Evolutionary conservation across 192 early-diverging fungal genomes (phyloP), one percentile per base, ranked within the genome.

Genomic region (Coemansia biformis): DNA sequence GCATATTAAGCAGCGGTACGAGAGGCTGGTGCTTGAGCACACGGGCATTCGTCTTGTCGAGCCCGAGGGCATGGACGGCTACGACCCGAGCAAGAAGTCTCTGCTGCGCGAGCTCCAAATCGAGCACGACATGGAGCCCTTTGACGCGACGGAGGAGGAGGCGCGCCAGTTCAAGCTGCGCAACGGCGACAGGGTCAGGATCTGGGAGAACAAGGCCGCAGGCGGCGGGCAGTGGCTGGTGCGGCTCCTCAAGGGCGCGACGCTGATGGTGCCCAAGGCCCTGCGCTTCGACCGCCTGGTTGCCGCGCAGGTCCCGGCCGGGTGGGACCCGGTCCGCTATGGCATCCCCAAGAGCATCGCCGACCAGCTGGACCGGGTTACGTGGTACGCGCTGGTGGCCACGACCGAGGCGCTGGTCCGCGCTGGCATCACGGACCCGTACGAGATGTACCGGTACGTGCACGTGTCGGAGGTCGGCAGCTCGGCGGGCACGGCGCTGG

Each of bases 391-490:
- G 43, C 62, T 96, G 32, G 86, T 96, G 32, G 82, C 91, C 15
- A 93, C 93, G 26, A 88, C 88, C 15, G 93, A 96, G 63, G 91
- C 93, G 9, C 75, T 96, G 47, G 70, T 90, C 22, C 80, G 88
- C 17, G 85, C 87, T 43, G 93, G 93, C 63, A 86, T 96, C 40
- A 90, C 91, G 21, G 93, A 96, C 62, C 91, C 93, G 14, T 96
- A 96, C 77, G 93, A 96, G 69, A 86, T 96, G 69, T 96, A 90
- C 80, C 72, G 85, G 52, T 96, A 93, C 43, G 87, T 93, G 40
- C 91, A 93, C 55, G 89, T 96, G 23, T 83, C 82, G 47, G 90
- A 96, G 58, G 82, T 96, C 26, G 93, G 93, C 49, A 93, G 87
- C 81, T 78, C 85, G 14, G 81, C 85, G 26, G 90, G 93, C 40